phyloP scores from a whole-genome alignment of 2,329 filamentous ascomycete species.

The Neoascochyta sp. region DNA sequence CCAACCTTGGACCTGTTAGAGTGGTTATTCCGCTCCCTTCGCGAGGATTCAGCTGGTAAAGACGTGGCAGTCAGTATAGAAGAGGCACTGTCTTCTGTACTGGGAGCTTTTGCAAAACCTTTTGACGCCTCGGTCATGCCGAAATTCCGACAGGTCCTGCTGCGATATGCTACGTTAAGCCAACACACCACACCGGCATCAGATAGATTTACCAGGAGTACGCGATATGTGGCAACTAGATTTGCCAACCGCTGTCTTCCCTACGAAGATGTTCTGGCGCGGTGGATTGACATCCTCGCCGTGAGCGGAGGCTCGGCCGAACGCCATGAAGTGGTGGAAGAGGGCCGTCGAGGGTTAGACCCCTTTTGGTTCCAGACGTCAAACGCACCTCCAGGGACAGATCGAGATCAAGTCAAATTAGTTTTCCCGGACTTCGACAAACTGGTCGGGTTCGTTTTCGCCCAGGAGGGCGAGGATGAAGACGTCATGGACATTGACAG shows the following conservation, averaged over 20 bases:
- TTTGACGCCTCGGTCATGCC: slow-evolving; percentile 42
- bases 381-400: slow-evolving; percentile 42
- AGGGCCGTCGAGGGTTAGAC: slow-evolving; percentile 84
- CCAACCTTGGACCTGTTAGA: slow-evolving; percentile 55
- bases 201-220: slow-evolving; percentile 53
- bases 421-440: slow-evolving; percentile 44
- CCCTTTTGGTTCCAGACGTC: slow-evolving; percentile 67
- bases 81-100: slow-evolving; percentile 75
- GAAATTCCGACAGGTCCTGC: slow-evolving; percentile 35
- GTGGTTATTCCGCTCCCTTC: slow-evolving; percentile 82
- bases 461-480: slow-evolving; percentile 31
- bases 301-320: slow-evolving; percentile 64
- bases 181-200: slow-evolving; percentile 16
- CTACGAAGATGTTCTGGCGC: slow-evolving; percentile 71
- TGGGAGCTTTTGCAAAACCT: slow-evolving; percentile 55
- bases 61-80: slow-evolving; percentile 83
- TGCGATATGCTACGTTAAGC: slow-evolving; percentile 27
- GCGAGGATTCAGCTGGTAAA: slow-evolving; percentile 70
- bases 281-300: slow-evolving; percentile 87
- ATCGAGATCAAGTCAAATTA: slow-evolving; percentile 16
- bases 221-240: slow-evolving; percentile 76
- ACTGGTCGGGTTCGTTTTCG: slow-evolving; percentile 47
- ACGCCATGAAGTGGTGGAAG: slow-evolving; percentile 79
- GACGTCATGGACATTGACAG: slow-evolving; percentile 35
- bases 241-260: slow-evolving; percentile 87